Evolutionary conservation across 306 rosid genomes (phyloP).

Genomic region (Glycyrrhiza uralensis): DNA sequence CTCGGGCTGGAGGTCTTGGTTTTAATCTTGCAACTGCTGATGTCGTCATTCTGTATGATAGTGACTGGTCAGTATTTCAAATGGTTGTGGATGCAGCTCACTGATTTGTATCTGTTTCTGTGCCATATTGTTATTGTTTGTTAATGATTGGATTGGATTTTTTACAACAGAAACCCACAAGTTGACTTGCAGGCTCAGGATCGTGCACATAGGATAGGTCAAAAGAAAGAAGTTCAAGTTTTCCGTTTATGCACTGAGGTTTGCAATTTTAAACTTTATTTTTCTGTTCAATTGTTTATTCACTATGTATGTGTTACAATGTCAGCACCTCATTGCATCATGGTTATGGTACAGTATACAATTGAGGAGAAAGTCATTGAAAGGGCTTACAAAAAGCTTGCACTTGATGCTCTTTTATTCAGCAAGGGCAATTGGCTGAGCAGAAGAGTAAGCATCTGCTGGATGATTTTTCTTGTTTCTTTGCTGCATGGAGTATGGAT

Average conservation of each 20-base stretch:
- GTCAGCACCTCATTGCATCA: not conserved
- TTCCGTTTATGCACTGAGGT: constrained; percentile 98
- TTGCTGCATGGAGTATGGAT: not conserved
- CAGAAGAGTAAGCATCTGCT: constrained; percentile 69
- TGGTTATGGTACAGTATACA: constrained; percentile 61
- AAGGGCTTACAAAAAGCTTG: constrained; percentile 99
- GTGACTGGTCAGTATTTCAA: constrained; percentile 76
- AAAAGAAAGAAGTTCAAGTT: constrained; percentile 99
- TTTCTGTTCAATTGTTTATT: not conserved
- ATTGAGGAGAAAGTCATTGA: constrained; percentile 98
- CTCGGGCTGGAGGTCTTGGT: constrained; percentile 99
- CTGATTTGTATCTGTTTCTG: constrained; percentile 1
- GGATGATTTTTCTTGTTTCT: not conserved
- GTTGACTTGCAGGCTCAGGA: constrained; percentile 99
- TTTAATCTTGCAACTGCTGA: constrained; percentile 99
- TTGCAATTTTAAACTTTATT: not conserved
- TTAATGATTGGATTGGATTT: constrained; percentile 25
- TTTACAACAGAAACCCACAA: constrained; percentile 85
- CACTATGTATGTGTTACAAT: not conserved
- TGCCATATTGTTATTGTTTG: not conserved
- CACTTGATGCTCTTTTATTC: constrained; percentile 98
- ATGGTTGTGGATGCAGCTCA: not conserved
- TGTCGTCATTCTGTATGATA: constrained; percentile 94
- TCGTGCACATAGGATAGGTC: constrained; percentile 99
- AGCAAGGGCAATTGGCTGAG: constrained; percentile 97